These are phyloP conservation scores for Phialophora expanda DNA, from an alignment of 2,329 filamentous ascomycete species.

Conservation along the genomic window DNA sequence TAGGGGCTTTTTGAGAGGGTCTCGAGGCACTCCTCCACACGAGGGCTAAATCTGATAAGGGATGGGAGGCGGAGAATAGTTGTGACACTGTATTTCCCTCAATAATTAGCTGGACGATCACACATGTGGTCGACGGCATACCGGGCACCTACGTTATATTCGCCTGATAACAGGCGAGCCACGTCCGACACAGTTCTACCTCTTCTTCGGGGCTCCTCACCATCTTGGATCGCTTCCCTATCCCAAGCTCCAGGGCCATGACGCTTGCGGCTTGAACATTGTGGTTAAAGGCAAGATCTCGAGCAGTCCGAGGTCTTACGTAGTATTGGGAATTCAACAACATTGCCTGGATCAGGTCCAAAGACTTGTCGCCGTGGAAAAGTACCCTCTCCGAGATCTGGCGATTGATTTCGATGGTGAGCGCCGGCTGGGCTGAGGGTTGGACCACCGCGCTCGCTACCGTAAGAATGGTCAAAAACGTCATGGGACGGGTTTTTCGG, in stretches of 20 bases:
- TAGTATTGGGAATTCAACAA: constrained; percentile 80
- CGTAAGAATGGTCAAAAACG: constrained; percentile 64
- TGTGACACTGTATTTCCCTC: constrained; percentile 55
- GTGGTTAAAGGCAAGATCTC: constrained; percentile 88
- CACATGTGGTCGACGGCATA: neutral
- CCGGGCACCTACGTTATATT: constrained; percentile 48
- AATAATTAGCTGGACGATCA: neutral
- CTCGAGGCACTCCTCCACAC: constrained; percentile 66
- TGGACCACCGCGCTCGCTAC: constrained; percentile 58
- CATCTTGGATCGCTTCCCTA: constrained; percentile 62
- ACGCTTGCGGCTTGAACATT: constrained; percentile 78
- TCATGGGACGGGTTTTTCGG: constrained; percentile 61
- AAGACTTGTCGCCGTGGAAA: constrained; percentile 74
- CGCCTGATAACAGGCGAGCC: constrained; percentile 65
- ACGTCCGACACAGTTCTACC: constrained; percentile 63
- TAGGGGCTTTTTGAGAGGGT: constrained; percentile 61
- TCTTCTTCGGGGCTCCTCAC: constrained; percentile 53
- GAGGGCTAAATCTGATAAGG: constrained; percentile 64
- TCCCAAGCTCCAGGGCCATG: constrained; percentile 81
- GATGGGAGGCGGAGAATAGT: constrained; percentile 64
- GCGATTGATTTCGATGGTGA: constrained; percentile 73
- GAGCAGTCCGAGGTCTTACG: constrained; percentile 77
- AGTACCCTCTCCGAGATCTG: constrained; percentile 75
- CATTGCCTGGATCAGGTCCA: constrained; percentile 83
- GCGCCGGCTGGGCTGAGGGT: constrained; percentile 61